These are phyloP conservation scores for Fusarium sp. DNA, from an alignment of 2,329 filamentous ascomycete species.

Conservation along the genomic window DNA sequence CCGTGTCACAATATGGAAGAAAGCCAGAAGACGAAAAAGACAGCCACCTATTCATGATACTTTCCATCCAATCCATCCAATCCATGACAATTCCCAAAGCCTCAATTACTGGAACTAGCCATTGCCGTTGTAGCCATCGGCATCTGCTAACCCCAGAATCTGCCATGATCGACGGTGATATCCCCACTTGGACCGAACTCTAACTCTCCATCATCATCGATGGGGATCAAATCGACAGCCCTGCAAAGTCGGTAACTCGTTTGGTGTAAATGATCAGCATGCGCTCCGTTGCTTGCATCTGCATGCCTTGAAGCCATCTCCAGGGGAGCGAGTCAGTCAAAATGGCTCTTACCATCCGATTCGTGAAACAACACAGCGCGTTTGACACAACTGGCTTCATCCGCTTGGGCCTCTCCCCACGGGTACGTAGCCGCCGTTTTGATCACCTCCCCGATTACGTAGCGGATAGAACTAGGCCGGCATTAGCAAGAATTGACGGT, in stretches of 20 bases:
- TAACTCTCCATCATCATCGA: conserved; percentile 6
- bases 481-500: background rate
- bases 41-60: background rate
- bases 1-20: background rate
- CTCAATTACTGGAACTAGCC: too few species aligned
- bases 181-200: conserved; percentile 14
- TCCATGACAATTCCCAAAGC: too few species aligned
- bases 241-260: background rate
- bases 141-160: conserved; percentile 13
- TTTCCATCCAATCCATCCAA: too few species aligned
- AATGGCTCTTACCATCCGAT: conserved; percentile 22
- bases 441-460: conserved; percentile 12
- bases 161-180: conserved; percentile 16
- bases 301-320: background rate
- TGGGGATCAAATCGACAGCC: background rate
- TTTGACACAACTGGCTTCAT: background rate
- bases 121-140: background rate
- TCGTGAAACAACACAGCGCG: background rate
- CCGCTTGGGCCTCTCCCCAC: conserved; percentile 2
- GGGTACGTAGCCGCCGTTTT: conserved; percentile 13
- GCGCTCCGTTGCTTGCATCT: background rate
- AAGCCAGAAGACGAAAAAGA: background rate
- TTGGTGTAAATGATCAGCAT: background rate
- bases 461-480: conserved; percentile 18
- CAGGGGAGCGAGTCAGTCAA: conserved; percentile 19